A percentile compares a stretch with the other conserved stretches of the same genome.
phyloP scores from a whole-genome alignment of 805 yeast species.

The Candida succiphila region DNA sequence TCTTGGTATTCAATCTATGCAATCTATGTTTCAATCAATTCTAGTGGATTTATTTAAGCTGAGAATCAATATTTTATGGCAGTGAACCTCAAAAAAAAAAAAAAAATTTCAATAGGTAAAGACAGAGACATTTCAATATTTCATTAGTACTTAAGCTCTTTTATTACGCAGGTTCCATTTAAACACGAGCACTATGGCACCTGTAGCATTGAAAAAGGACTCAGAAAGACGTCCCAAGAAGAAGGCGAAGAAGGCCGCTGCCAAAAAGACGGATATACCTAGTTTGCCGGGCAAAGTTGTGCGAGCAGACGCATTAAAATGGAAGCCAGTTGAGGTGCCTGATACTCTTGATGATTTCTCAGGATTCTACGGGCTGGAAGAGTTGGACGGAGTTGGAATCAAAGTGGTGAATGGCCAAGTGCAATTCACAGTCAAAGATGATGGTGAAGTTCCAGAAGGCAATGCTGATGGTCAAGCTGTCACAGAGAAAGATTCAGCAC shows the following conservation, averaged over 20 bases:
- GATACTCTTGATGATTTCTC: conserved; percentile 80
- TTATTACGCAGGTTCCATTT: too few relatives aligned
- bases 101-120: too few relatives aligned
- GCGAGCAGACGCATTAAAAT: conserved; percentile 32
- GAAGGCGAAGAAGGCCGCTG: neutral
- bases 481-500: conserved; percentile 5
- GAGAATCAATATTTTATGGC: too few relatives aligned
- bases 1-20: too few relatives aligned
- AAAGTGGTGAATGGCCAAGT: conserved; percentile 61
- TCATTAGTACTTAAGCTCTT: neutral
- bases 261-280: neutral
- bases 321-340: conserved; percentile 81
- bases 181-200: neutral
- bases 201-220: neutral
- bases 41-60: too few relatives aligned
- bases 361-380: conserved; percentile 90
- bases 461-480: conserved; percentile 13
- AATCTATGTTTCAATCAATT: too few relatives aligned
- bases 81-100: too few relatives aligned
- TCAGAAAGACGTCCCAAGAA: neutral
- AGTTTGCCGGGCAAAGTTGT: neutral
- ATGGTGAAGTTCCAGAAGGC: conserved; percentile 14
- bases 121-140: neutral
- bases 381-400: conserved; percentile 86
- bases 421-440: conserved; percentile 39